Percentiles rank a stretch among this genome's conserved stretches.
Evolutionary conservation across 75 land plant species (phyloP).

Genomic region (Cunninghamia lanceolata): DNA sequence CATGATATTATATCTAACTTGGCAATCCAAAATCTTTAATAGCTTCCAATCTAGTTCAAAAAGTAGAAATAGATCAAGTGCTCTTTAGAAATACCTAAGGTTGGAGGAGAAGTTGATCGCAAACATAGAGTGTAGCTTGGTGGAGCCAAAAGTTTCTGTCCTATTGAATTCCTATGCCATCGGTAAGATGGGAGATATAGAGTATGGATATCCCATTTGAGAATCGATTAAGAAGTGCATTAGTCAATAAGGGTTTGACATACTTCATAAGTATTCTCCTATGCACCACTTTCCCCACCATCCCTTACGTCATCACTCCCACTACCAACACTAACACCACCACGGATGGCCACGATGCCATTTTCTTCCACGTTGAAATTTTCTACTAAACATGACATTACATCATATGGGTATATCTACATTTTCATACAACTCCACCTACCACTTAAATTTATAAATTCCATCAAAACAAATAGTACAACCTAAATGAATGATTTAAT

Average conservation of each 20-base stretch:
- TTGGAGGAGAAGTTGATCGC: constrained; percentile 31
- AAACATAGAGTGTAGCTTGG: constrained; percentile 61
- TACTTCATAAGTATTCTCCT: constrained; percentile 50
- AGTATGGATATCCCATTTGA: constrained; percentile 77
- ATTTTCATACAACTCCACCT: too few species aligned
- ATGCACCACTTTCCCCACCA: constrained; percentile 40
- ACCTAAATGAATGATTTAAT: too few species aligned
- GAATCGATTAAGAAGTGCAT: constrained; percentile 68
- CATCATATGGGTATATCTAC: too few species aligned
- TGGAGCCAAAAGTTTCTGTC: constrained; percentile 60
- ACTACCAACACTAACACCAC: constrained; percentile 9
- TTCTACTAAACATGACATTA: too few species aligned
- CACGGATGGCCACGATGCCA: neutral
- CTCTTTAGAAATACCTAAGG: constrained; percentile 7
- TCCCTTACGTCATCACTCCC: constrained; percentile 29
- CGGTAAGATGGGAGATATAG: constrained; percentile 60
- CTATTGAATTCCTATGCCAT: constrained; percentile 69
- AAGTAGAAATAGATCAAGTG: too few species aligned
- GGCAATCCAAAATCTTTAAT: too few species aligned
- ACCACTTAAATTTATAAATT: too few species aligned
- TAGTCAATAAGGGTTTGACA: constrained; percentile 47
- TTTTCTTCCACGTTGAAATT: too few species aligned
- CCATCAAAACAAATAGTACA: too few species aligned
- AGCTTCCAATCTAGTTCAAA: too few species aligned
- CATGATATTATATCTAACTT: too few species aligned